Evolutionary conservation across 306 rosid genomes (phyloP), one percentile per base, ranked within the genome.

Genomic region (Hippophae rhamnoides): DNA sequence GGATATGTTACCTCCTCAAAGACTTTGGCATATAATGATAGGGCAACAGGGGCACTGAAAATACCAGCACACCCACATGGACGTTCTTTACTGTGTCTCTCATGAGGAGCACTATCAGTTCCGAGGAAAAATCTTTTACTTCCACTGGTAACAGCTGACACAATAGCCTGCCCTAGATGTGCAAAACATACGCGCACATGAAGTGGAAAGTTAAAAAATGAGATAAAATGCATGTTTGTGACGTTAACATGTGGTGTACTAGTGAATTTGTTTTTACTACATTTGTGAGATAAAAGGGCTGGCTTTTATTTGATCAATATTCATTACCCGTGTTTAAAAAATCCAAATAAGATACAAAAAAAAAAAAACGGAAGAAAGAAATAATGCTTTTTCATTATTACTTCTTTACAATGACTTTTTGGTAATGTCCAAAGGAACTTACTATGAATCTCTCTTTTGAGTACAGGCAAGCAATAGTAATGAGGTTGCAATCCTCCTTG

Each of bases 31-130:
- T 90, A 90, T 49, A 85, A 62, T 56, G 97, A 82, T 54, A 90
- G 65, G 64, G 97, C 94, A 52, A 90, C 90, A 12, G 82, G 89
- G 61, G 94, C 83, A 58, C 77, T 87, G 84, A 72, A 87, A 75
- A 87, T 79, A 69, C 97, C 97, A 54, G 95, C 94, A 78, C 97
- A 84, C 25, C 97, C 94, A 70, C 97, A 90, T 31, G 89, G 0
- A 62, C 80, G 59, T 72, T 90, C 97, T 74, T 90, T 90, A 12
- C 64, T 84, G 57, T 44, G 84, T 69, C 77, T 82, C 68, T 90
- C 97, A 66, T 87, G 97, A 47, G 97, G 97, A 66, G 96, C 98
- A 49, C 96, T 90, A 70, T 90, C 96, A 47, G 94, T 85, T 71
- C 98, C 98, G 40, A 90, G 87, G 76, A 90, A 90, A 71, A 85